Percentiles rank a stretch among this genome's conserved stretches.
These are phyloP conservation scores for Melocanna baccifera DNA, from an alignment of 176 grass and related monocot genomes.

Conservation along the genomic window DNA sequence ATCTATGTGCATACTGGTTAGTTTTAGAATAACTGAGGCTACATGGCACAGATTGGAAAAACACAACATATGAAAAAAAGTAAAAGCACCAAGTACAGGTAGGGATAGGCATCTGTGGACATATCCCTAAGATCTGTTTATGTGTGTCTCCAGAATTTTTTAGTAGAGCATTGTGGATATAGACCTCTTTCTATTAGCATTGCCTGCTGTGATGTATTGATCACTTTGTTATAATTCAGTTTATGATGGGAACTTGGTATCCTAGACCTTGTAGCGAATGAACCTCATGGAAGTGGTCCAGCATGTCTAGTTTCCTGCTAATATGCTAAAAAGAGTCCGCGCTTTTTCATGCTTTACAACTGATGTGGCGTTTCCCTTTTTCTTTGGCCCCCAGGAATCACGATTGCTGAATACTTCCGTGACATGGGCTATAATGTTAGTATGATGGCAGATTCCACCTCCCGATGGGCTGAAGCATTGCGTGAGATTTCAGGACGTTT, in stretches of 20 bases:
- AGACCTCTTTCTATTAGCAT: neutral
- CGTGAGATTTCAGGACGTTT: slow-evolving; percentile 65
- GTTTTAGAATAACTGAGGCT: neutral
- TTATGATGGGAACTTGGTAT: slow-evolving; percentile 6
- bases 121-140: neutral
- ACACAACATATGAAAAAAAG: neutral
- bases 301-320: neutral
- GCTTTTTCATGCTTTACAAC: neutral
- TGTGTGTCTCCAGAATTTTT: neutral
- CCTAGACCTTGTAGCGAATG: neutral
- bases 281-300: neutral
- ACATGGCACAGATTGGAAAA: neutral
- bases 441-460: slow-evolving; percentile 94
- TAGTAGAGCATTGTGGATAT: neutral
- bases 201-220: neutral
- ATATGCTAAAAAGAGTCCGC: neutral
- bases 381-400: slow-evolving; percentile 53
- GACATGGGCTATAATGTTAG: slow-evolving; percentile 96
- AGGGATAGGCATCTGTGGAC: neutral
- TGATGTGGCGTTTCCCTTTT: neutral
- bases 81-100: neutral
- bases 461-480: slow-evolving; percentile 76
- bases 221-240: neutral
- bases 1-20: neutral
- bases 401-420: slow-evolving; percentile 84